Base-by-base conservation (phyloP, 371 early-diverging fungal species). In the Apophysomyces variabilis region DNA sequence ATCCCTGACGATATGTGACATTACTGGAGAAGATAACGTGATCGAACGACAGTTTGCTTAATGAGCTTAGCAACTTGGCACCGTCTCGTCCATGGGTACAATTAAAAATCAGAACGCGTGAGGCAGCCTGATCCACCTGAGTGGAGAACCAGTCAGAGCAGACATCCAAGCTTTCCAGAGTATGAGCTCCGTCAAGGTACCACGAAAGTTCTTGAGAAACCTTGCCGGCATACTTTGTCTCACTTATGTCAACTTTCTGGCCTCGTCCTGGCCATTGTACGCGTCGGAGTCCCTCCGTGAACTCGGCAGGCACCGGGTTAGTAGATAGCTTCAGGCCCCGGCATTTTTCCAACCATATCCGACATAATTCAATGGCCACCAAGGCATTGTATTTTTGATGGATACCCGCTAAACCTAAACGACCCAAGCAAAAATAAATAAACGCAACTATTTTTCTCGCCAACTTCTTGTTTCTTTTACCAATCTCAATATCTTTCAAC, bases 141-240 rank as follows among this genome's bases (percentile, higher is more conserved):
- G 68, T 58, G 6, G 69, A 38, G 71, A 92, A 95, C 96, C 95
- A 95, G 13, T 82, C 79, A 1, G 85, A 87, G 66, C 95, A 95
- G 0, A 89, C 92, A n/a, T 79, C 66, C 36, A 95, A 83, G 71
- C 94, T 94, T 72, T 97, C 98, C 7, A 79, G 73, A 0, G 99
- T 98, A 70, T 98, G 99, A 0, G 99, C 99, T 18, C 99, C 99
- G 74, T 98, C 99, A 46, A 96, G 75, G 72, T 83, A 92, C 90
- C 92, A 96, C 3, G 70, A 83, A 1, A 88, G 69, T 11, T 81
- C 61, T n/a, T 71, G 73, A 5, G 71, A 63, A 13, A 83, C 64
- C 18, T 67, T 63, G 26, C 86, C 71, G 14, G 68, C 73, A 57
- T 78, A 79, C 46, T 77, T 81, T 14, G 84, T 84, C 6, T 76